These are phyloP conservation scores for Neurospora sp. DNA, from an alignment of 495 filamentous ascomycete species.

Conservation along the genomic window DNA sequence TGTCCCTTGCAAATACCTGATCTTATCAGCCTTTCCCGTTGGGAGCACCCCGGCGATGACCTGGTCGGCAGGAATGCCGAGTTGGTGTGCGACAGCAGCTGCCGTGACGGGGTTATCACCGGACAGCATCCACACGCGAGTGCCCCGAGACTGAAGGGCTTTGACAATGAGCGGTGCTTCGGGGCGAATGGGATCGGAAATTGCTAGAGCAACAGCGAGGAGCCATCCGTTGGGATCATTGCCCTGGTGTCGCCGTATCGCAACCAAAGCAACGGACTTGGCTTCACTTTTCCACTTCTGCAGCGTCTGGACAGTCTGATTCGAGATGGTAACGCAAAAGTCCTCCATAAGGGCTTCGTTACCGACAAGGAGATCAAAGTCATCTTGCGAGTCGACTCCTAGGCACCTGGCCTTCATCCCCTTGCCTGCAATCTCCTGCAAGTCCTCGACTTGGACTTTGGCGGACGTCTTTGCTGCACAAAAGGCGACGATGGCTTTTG, in stretches of 20 bases:
- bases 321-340: conserved; percentile 22
- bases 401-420: conserved; percentile 66
- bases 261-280: conserved; percentile 64
- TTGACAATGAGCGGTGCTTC: conserved; percentile 58
- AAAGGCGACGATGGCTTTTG: conserved; percentile 64
- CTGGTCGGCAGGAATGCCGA: conserved; percentile 64
- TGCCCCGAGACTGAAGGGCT: conserved; percentile 53
- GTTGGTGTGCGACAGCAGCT: conserved; percentile 60
- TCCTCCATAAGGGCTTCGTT: conserved; percentile 67
- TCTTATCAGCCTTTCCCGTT: conserved; percentile 75
- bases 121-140: conserved; percentile 84
- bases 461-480: conserved; percentile 34
- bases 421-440: conserved; percentile 71
- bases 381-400: conserved; percentile 18
- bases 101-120: conserved; percentile 72
- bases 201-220: conserved; percentile 44
- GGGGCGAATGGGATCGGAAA: conserved; percentile 67
- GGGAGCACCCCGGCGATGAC: conserved; percentile 86
- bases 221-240: conserved; percentile 15
- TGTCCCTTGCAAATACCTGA: conserved; percentile 63
- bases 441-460: conserved; percentile 30
- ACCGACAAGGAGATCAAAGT: conserved; percentile 65
- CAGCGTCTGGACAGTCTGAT: conserved; percentile 33
- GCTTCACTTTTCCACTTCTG: conserved; percentile 59
- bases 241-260: conserved; percentile 23